Base-by-base conservation (phyloP, 148 eudicot species). In the Rheum nobile region DNA sequence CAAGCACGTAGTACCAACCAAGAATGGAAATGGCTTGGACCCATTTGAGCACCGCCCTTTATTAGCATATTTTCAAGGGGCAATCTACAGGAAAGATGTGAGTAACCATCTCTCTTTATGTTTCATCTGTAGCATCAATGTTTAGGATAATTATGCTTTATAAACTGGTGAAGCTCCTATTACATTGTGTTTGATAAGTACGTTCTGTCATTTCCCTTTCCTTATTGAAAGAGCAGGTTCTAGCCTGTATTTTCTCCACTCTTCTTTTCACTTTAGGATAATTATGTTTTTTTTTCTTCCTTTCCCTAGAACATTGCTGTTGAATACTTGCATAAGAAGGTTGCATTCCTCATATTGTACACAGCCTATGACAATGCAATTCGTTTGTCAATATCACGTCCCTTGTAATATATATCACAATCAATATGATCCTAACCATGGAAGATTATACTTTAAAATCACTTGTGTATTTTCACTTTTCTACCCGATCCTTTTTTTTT, bases 71-170 rank as follows among this genome's bases (percentile, higher is more conserved):
- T 95, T 95, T 81, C 93, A 86, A 84, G 99, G 99, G 75, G 97
- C 99, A 43, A 95, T 95, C 73, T 88, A 90, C 79, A 79, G 99
- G 76, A 95, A 95, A 80, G 97, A 87, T 84, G 99, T 95, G 82
- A 91, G 97, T 86, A 31, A 34, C 22, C 41, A 65, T 34, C 39
- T 65, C 22, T 65, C 70, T 32, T 31, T 34, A 65, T 65, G 24
- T 65, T 65, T 34, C 41, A 34, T 65, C 21, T 32, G n/a, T 14
- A 16, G 67, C 17, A 29, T 61, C 31, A 61, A 29, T 28, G 37
- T 29, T 13, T 14, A 28, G 67, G 26, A 28, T 28, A 54, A 22
- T 21, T 54, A n/a, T 21, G 28, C 0, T 54, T 1, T 21, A 22
- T 54, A 22, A 21, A 21, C 10, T 54, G 57, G 26, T 21, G 12